phyloP scores from a whole-genome alignment of 371 early-diverging fungal species.

The Mortierella sp. region DNA sequence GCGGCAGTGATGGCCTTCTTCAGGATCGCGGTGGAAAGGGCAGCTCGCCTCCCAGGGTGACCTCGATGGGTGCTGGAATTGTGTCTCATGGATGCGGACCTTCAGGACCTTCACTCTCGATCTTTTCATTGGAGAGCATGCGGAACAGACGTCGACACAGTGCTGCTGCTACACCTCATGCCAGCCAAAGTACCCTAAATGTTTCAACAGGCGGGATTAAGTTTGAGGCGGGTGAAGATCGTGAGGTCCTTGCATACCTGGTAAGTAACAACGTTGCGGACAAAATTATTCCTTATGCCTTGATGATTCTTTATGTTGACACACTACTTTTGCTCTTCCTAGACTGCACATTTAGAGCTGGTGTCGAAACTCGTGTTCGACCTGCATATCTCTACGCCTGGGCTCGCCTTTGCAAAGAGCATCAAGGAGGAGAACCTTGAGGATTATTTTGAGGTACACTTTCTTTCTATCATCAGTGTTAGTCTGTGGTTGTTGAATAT shows the following conservation, averaged over 20 bases:
- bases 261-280: slow-evolving; percentile 9
- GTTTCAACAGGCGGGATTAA: slow-evolving; percentile 20
- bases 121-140: slow-evolving; percentile 45
- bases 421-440: slow-evolving; percentile 27
- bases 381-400: slow-evolving; percentile 31
- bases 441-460: slow-evolving; percentile 33
- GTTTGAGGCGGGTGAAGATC: slow-evolving; percentile 45
- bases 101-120: slow-evolving; percentile 17
- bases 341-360: slow-evolving; percentile 49
- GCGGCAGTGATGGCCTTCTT: not conserved
- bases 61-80: slow-evolving; percentile 16
- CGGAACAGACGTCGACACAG: slow-evolving; percentile 23
- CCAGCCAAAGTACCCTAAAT: not conserved
- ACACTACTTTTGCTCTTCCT: not conserved
- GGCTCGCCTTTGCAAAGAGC: slow-evolving; percentile 37
- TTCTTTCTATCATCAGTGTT: not conserved
- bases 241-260: slow-evolving; percentile 39
- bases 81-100: slow-evolving; percentile 9
- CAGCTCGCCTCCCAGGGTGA: not conserved
- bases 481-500: not conserved
- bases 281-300: not conserved
- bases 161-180: slow-evolving; percentile 9
- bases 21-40: not conserved
- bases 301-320: not conserved
- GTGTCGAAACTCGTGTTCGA: slow-evolving; percentile 45